Evolutionary conservation across 1,284 basidiomycete genomes (phyloP), one percentile per base, ranked within the genome.

Genomic region (Exobasidium cylindrosporum): DNA sequence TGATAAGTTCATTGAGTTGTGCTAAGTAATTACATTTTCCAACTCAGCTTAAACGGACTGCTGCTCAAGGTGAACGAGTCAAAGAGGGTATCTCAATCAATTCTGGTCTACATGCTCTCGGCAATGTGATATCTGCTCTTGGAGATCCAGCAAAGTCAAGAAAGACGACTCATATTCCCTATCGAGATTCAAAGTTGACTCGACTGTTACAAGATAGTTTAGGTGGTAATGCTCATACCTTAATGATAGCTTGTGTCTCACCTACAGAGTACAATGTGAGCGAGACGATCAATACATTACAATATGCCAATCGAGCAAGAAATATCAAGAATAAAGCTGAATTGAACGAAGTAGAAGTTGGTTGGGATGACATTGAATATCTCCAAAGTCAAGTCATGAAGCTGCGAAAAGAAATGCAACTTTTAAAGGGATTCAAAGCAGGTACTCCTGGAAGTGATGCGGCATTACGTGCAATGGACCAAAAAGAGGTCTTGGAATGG

Each of bases 211-310:
- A 97, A 87, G 94, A 97, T 81, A 97, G 94, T 13, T 87, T 98
- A n/a, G 95, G 95, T 53, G 95, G 95, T 43, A 98, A 97, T 81
- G 90, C 95, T 0, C 90, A 96, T 76, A 98, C 96, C 1, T 88
- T 97, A 67, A 98, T 98, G 96, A 93, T 98, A 70, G 95, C 95
- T 10, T 98, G 96, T 81, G 89, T 97, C 64, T 95, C 92, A 68
- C 90, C 94, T 11, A 89, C 89, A 0, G 96, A 98, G 81, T 95
- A 88, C 86, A 99, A 99, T 81, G 86, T 90, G 3, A 88, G 85
- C 67, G 95, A 99, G 82, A 97, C 96, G 0, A 84, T 97, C 70
- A 97, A 96, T 80, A 99, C 95, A 5, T 86, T 99, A 75, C 97
- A 97, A 81, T 99, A 98, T 78, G 96, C 96, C 43, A 95, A 97